Percentiles rank a stretch among this genome's conserved stretches.
Evolutionary conservation across 768 basidiomycete species (phyloP).

Genomic region (Suillus clintonianus): DNA sequence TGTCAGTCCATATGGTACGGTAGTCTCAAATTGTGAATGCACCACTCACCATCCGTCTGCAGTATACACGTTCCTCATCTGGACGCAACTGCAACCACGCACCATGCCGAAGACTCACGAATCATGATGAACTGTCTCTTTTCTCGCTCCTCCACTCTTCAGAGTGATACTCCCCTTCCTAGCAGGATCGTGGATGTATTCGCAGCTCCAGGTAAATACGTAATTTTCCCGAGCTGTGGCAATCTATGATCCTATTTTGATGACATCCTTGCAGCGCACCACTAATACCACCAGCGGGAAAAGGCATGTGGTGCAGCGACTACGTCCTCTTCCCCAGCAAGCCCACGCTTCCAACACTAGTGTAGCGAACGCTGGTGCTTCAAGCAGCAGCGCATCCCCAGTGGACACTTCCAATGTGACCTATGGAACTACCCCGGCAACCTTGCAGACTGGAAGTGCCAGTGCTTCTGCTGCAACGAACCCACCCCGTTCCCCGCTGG

Average conservation of each 20-base stretch:
- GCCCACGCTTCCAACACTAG: no score
- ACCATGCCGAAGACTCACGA: rapidly evolving
- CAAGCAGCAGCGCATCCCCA: no score
- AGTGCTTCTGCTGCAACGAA: no score
- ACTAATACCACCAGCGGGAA: neutral
- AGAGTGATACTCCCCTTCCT: neutral
- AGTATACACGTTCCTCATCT: neutral
- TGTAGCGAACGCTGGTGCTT: no score
- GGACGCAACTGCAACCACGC: neutral
- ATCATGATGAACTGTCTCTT: neutral
- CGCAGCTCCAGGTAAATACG: neutral
- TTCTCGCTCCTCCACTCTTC: neutral
- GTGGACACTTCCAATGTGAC: no score
- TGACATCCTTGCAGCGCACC: neutral
- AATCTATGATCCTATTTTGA: neutral
- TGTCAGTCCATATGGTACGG: neutral
- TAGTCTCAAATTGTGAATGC: no score
- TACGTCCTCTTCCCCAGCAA: no score
- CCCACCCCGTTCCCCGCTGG: neutral
- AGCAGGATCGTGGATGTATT: neutral
- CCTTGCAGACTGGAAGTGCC: no score
- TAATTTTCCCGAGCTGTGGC: neutral
- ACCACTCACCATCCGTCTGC: neutral
- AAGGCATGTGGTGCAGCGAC: no score
- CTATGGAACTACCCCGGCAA: no score